Evolutionary conservation across 495 filamentous ascomycete species (phyloP), one percentile per base, ranked within the genome.

Genomic region (Xylaria intraflava): DNA sequence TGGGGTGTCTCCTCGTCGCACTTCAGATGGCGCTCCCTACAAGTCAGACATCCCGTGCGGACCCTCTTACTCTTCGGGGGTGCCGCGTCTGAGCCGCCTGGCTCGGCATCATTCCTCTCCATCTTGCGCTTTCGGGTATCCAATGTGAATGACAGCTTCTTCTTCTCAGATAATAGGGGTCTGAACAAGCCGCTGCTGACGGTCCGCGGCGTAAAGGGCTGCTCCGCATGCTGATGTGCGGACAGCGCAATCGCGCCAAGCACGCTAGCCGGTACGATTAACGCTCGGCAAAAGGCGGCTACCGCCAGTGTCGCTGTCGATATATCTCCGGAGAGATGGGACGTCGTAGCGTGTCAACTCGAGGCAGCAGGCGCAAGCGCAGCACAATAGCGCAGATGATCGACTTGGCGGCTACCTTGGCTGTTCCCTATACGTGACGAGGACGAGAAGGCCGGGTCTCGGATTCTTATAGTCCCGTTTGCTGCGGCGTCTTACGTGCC

Each of bases 1-100:
- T 83, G 74, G 2, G 90, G 89, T 31, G 82, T 61, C 1, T 76
- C 84, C 69, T 98, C 93, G 63, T 98, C 92, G 65, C 81, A 83
- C 64, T 80, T 82, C 49, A 81, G 69, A 53, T 81, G 78, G 7
- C 87, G 74, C 62, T 88, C 84, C 49, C 87, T 80, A 65, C 87
- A 90, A 6, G 87, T 90, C 26, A 90, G 69, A 61, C 87, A 90
- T 19, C 87, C 87, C 8, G 87, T 90, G 22, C 87, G 81, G 10
- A 88, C 85, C 38, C 87, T 72, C 62, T 78, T 83, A 17, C 84
- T 80, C 62, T 86, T 88, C n/a, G 67, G 58, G 2, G 70, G 66
- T 26, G 65, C 63, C n/a, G 55, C 61, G 30, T 68, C 56, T 6
- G 59, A 44, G 54, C 59, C 46, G 61, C 48, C 43, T 61, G 61